Conservation (phyloP, 495 filamentous ascomycete genomes). For the Tuber melanosporum region DNA sequence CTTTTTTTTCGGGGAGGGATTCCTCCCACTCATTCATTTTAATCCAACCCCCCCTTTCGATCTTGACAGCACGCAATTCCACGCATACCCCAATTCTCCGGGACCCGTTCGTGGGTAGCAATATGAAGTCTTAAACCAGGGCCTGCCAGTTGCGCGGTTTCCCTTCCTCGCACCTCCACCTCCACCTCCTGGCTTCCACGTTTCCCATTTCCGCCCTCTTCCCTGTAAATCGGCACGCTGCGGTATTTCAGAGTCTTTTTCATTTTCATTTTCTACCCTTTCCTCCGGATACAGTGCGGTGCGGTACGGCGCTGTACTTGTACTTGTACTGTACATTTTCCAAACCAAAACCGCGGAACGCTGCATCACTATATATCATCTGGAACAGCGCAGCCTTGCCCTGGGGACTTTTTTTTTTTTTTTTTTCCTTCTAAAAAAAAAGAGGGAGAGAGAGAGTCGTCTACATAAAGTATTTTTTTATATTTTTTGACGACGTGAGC, state of each 20-base stretch:
- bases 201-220: background rate
- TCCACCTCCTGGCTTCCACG: background rate
- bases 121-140: background rate
- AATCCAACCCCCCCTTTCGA: background rate
- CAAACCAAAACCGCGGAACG: background rate
- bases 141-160: background rate
- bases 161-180: background rate
- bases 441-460: background rate
- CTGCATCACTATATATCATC: background rate
- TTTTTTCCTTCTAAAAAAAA: background rate
- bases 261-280: background rate
- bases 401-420: background rate
- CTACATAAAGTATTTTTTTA: background rate
- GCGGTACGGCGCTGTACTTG: background rate
- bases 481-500: background rate
- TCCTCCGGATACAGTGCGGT: background rate
- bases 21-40: too few species aligned
- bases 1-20: too few species aligned
- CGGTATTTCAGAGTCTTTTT: background rate
- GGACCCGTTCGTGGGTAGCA: background rate
- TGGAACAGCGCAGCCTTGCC: background rate
- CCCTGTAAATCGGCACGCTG: background rate
- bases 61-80: conserved; percentile 1
- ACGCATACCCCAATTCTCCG: background rate
- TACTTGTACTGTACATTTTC: background rate